Percentiles rank a stretch among this genome's conserved stretches.
Evolutionary conservation across 306 rosid species (phyloP).

Genomic region (Abrus pulchellus): DNA sequence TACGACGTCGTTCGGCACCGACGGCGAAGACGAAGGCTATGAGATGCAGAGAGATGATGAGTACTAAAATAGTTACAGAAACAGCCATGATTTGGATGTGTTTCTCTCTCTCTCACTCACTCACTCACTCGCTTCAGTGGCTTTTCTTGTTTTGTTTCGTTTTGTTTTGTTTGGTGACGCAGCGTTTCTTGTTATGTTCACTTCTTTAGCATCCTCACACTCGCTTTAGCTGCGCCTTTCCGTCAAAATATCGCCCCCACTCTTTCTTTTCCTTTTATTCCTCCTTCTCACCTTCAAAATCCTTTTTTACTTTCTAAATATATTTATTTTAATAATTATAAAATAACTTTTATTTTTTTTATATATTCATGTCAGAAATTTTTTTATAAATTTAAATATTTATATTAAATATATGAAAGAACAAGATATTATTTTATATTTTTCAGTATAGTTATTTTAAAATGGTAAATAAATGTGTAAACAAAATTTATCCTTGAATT

Average conservation of each 20-base stretch:
- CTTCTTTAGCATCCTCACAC: neutral
- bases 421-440: neutral
- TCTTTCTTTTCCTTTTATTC: conserved; percentile 13
- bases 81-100: conserved; percentile 63
- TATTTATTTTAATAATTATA: neutral
- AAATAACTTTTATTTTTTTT: neutral
- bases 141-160: neutral
- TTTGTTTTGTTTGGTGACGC: neutral
- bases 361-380: too few species aligned
- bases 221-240: neutral
- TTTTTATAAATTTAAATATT: too few species aligned
- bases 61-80: conserved; percentile 64
- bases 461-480: neutral
- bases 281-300: neutral
- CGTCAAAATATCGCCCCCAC: neutral
- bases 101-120: conserved; percentile 1
- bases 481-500: too few species aligned
- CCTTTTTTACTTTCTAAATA: neutral
- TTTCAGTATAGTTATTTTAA: neutral
- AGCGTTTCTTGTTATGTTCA: neutral
- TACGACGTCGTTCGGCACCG: conserved; percentile 95
- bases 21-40: conserved; percentile 87
- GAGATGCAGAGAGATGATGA: conserved; percentile 76
- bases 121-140: neutral
- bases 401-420: neutral